These are phyloP conservation scores for Fimicolochytrium jonesii DNA, from an alignment of 192 early-diverging fungal species.

Conservation along the genomic window DNA sequence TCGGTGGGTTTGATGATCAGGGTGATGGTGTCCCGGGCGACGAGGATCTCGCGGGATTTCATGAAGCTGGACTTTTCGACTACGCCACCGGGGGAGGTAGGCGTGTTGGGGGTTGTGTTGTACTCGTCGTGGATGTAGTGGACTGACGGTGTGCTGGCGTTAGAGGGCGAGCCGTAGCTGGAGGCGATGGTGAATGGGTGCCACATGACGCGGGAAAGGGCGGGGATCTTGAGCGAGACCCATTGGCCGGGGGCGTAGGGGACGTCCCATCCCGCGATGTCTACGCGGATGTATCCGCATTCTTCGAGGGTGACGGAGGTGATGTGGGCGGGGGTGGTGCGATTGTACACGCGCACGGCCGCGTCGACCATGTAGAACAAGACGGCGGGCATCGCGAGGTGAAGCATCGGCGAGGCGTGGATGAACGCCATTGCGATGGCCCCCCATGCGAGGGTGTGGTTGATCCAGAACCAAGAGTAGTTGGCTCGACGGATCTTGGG, in stretches of 20 bases:
- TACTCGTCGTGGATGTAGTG: no score
- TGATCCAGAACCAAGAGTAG: conserved; percentile 10
- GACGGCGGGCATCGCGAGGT: conserved; percentile 6
- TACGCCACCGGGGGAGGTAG: not conserved
- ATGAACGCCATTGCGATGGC: conserved; percentile 7
- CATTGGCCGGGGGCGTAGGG: conserved; percentile 6
- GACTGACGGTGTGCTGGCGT: not conserved
- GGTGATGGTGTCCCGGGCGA: not conserved
- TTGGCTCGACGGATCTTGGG: not conserved
- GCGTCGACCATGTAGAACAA: conserved; percentile 5
- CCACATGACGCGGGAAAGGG: conserved; percentile 10
- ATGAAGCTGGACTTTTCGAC: not conserved
- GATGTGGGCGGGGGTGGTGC: not conserved
- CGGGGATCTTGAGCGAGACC: conserved; percentile 10
- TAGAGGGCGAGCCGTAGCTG: not conserved
- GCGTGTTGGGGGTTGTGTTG: no score
- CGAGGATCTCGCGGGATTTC: not conserved
- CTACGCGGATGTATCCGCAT: conserved; percentile 16
- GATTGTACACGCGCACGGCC: not conserved
- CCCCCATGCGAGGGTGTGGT: conserved; percentile 3
- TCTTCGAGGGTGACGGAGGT: not conserved
- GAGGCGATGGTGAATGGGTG: conserved; percentile 14
- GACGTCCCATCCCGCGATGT: conserved; percentile 7
- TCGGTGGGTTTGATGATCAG: conserved; percentile 12
- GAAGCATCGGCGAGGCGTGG: conserved; percentile 16